Evolutionary conservation across 441 rosid genomes (phyloP), one percentile per base, ranked within the genome.

Genomic region (Capsella rubella): DNA sequence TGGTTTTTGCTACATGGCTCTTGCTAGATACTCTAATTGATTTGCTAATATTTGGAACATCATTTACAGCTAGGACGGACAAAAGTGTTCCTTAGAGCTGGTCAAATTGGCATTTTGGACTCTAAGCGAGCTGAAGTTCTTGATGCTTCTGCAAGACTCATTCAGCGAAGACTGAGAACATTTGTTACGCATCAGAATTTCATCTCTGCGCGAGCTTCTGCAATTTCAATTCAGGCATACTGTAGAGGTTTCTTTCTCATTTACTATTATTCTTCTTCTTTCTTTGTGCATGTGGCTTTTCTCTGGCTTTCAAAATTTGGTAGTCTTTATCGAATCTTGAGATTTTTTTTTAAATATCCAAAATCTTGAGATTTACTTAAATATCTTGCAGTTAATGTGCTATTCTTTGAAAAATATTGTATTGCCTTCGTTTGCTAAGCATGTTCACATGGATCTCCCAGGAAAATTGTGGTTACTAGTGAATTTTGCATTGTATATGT

Each of bases 21-120:
- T 46, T 74, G 43, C 62, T 55, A 25, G 64, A 54, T 65, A 73
- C 27, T 57, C 59, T 73, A 34, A 43, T 66, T 61, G 9, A 32
- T 69, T 16, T 67, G 15, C 72, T 76, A 45, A 60, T 73, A 76
- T 62, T 63, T 28, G 46, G 69, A 11, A 61, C 55, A 42, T 59
- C 51, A 35, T 75, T 63, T 81, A 78, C 86, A 96, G 99, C 80
- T 93, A 82, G 99, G 99, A 15, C 88, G 73, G 85, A 88, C 89
- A 57, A 96, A 96, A 82, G 99, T 96, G 52, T 96, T 91, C 82
- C 97, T 96, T 39, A 87, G 99, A 82, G 96, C 98, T 79, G 97
- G 99, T 74, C 98, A 96, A 84, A 93, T 96, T 82, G 99, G 97
- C 40, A 75, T 85, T 74, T 88, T 96, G 71, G 98, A 96, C 77